Evolutionary conservation across 768 basidiomycete genomes (phyloP), one percentile per base, ranked within the genome.

Genomic region (Clathrus columnatus): DNA sequence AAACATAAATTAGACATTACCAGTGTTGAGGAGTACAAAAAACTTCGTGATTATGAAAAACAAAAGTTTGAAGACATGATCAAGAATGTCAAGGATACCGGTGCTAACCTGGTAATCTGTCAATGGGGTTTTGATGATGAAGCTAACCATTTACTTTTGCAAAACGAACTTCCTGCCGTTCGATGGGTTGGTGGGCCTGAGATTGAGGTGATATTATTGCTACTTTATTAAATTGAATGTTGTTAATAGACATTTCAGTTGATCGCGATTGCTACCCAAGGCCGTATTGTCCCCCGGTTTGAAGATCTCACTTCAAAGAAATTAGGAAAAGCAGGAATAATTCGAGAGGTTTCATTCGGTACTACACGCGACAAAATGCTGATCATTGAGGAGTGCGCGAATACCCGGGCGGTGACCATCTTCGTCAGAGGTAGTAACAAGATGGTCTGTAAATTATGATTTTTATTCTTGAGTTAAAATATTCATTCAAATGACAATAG

Each of bases 91-190:
- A 95, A 97, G 69, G 86, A 95, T 63, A 88, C 94, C 16, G 96
- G 96, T 32, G 95, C 96, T 14, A 99, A 99, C 70, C 72, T 99
- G 57, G 96, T 99, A 61, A 97, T 99, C 63, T 99, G 96, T 71
- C 96, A 99, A 67, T 99, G 96, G 96, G 96, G 96, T 58, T 99
- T 99, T 66, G 96, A 99, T 67, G 96, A 99, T 65, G 96, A 99
- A 72, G 96, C 96, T 44, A 99, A 99, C 67, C 96, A 98, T 68
- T 61, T 98, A 63, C 71, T 99, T 60, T 92, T 98, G 91, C 93
- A 96, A 75, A 98, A 97, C 63, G 91, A 94, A 14, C 76, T 99
- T 30, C 96, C 96, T 43, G 90, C 96, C 26, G 95, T 98, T 27
- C 80, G 96, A 67, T 98, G 96, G 96, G 96, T 99, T 54, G 96